Conservation (phyloP, 495 filamentous ascomycete genomes). For the Penicillium taxi region DNA sequence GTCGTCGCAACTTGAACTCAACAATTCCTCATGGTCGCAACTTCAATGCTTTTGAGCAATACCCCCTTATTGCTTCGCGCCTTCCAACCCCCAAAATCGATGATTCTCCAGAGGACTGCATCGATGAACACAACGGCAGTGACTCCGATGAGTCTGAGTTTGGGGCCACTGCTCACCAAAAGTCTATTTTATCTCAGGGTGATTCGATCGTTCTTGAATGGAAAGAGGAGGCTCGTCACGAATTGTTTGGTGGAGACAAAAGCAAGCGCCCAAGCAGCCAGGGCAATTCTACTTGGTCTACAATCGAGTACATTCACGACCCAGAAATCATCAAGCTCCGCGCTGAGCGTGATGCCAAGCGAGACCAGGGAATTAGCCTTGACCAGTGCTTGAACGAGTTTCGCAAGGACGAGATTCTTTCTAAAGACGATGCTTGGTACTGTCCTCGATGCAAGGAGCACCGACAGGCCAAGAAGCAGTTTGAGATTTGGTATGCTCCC, state of each 20-base stretch:
- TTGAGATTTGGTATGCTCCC: constrained; percentile 91
- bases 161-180: constrained; percentile 12
- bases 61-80: constrained; percentile 51
- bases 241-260: constrained; percentile 54
- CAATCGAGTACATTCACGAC: constrained; percentile 51
- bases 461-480: constrained; percentile 84
- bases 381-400: constrained; percentile 91
- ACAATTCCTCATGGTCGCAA: constrained; percentile 59
- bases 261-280: constrained; percentile 38
- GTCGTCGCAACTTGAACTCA: too few relatives aligned
- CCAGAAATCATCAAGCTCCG: constrained; percentile 56
- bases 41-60: constrained; percentile 47
- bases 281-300: constrained; percentile 44
- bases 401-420: constrained; percentile 81
- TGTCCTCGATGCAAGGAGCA: constrained; percentile 93
- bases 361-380: constrained; percentile 69
- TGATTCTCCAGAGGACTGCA: constrained; percentile 9
- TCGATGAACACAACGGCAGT: constrained; percentile 12
- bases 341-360: constrained; percentile 49
- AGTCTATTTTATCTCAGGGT: constrained; percentile 58
- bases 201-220: constrained; percentile 86
- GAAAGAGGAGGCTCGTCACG: constrained; percentile 55
- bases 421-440: constrained; percentile 92
- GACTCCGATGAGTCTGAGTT: constrained; percentile 12
- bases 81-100: constrained; percentile 9